Percentiles rank a stretch among this genome's conserved stretches.
Conservation (phyloP, 495 filamentous ascomycete genomes). For the Margaritispora aquatica region DNA sequence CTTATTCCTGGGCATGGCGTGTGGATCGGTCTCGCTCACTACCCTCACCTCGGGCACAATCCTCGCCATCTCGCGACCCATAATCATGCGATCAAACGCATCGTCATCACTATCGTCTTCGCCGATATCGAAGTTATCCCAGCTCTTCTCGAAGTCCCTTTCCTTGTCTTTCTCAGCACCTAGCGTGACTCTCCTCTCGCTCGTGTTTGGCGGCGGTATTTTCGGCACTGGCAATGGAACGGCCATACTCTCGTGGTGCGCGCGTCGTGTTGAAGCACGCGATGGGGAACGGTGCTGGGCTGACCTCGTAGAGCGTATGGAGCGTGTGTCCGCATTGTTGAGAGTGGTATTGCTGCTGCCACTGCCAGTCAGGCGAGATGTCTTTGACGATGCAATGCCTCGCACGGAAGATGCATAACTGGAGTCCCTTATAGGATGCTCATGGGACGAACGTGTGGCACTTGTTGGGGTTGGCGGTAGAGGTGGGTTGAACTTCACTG, state of each 20-base stretch:
- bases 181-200: constrained; percentile 3
- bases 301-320: neutral
- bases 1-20: constrained; percentile 8
- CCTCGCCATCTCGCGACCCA: constrained; percentile 10
- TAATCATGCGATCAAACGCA: constrained; percentile 20
- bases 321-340: neutral
- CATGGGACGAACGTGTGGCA: neutral
- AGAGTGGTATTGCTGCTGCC: neutral
- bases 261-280: neutral
- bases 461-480: neutral
- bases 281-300: neutral
- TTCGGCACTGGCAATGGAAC: neutral
- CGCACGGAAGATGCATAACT: constrained; percentile 1
- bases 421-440: neutral
- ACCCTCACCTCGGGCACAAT: constrained; percentile 12
- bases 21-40: neutral
- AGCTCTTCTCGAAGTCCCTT: constrained; percentile 4
- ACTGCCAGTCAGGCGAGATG: constrained; percentile 5
- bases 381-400: neutral
- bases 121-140: constrained; percentile 25
- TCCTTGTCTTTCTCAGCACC: constrained; percentile 4
- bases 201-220: neutral
- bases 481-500: neutral
- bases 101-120: constrained; percentile 25
- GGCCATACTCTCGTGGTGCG: constrained; percentile 2